Percentiles rank a stretch among this genome's conserved stretches.
These are phyloP conservation scores for Entomortierella lignicola DNA, from an alignment of 192 early-diverging fungal genomes.

Conservation along the genomic window DNA sequence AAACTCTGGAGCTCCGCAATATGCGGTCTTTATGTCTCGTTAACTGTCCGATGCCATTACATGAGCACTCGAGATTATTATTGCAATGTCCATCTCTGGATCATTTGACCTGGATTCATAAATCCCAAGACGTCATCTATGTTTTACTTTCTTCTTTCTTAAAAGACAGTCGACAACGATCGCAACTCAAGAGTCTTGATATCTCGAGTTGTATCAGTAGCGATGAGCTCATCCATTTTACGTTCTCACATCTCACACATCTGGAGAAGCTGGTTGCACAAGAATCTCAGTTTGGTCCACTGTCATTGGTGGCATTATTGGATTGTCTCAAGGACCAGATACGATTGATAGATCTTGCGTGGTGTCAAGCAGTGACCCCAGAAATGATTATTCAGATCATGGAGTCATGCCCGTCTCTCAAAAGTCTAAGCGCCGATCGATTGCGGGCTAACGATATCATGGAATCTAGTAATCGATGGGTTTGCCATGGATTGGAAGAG, in stretches of 20 bases:
- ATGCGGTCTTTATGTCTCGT: conserved; percentile 16
- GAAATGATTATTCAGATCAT: conserved; percentile 19
- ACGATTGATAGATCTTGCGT: conserved; percentile 17
- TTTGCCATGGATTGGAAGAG: conserved; percentile 25
- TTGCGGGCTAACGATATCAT: conserved; percentile 10
- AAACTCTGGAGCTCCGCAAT: background rate
- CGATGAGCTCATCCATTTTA: conserved; percentile 1
- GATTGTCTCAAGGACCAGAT: background rate
- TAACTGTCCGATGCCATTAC: conserved; percentile 2
- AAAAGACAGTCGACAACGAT: background rate
- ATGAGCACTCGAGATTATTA: conserved; percentile 10
- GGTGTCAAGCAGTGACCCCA: conserved; percentile 6
- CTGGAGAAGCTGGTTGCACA: conserved; percentile 17
- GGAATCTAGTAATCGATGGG: background rate
- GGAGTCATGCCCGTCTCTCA: conserved; percentile 3
- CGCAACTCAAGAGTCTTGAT: conserved; percentile 24
- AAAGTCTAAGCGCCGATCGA: conserved; percentile 28
- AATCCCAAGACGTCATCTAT: background rate
- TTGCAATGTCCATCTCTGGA: conserved; percentile 14
- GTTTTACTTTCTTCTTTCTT: background rate
- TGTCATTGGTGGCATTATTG: background rate
- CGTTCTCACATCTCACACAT: background rate
- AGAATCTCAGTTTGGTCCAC: conserved; percentile 6
- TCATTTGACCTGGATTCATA: conserved; percentile 27
- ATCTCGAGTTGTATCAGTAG: background rate